Percentiles rank a stretch among this genome's conserved stretches.
phyloP scores from a whole-genome alignment of 495 filamentous ascomycete species.

The Penicillium alfredii region DNA sequence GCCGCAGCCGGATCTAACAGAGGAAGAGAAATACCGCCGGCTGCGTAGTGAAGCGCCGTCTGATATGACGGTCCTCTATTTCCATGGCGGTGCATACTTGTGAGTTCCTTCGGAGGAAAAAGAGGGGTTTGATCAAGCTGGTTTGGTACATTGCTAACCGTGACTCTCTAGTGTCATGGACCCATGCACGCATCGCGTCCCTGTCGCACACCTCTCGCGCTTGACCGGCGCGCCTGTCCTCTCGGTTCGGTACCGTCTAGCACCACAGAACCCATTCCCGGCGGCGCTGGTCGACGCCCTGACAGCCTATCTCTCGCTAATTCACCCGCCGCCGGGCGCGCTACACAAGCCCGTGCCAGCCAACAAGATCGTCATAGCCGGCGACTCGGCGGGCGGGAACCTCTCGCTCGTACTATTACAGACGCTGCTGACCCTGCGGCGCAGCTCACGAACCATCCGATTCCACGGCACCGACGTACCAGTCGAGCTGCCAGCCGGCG shows the following conservation, averaged over 20 bases:
- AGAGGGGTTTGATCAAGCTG: no score
- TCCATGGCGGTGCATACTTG: constrained; percentile 87
- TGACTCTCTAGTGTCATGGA: constrained; percentile 75
- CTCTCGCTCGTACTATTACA: constrained; percentile 67
- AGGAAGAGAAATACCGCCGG: constrained; percentile 64
- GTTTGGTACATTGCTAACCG: no score
- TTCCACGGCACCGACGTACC: constrained; percentile 62
- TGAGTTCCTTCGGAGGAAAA: constrained; percentile 19
- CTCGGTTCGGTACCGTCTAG: constrained; percentile 79
- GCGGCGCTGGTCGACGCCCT: constrained; percentile 79
- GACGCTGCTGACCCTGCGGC: constrained; percentile 64
- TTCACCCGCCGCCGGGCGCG: constrained; percentile 70
- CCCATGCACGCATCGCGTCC: constrained; percentile 57
- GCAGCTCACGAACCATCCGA: constrained; percentile 42
- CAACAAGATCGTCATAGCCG: constrained; percentile 67
- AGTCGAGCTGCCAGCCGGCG: constrained; percentile 62
- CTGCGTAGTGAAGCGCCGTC: constrained; percentile 64
- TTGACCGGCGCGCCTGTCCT: constrained; percentile 57
- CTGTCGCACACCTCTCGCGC: constrained; percentile 42
- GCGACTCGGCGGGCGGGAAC: constrained; percentile 87
- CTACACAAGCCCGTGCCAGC: constrained; percentile 65
- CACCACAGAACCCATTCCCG: constrained; percentile 80
- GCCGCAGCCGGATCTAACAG: constrained; percentile 52
- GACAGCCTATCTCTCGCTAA: constrained; percentile 71
- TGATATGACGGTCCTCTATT: constrained; percentile 69